These are phyloP conservation scores for Suillus variegatus DNA, from an alignment of 768 basidiomycete species.

Conservation along the genomic window DNA sequence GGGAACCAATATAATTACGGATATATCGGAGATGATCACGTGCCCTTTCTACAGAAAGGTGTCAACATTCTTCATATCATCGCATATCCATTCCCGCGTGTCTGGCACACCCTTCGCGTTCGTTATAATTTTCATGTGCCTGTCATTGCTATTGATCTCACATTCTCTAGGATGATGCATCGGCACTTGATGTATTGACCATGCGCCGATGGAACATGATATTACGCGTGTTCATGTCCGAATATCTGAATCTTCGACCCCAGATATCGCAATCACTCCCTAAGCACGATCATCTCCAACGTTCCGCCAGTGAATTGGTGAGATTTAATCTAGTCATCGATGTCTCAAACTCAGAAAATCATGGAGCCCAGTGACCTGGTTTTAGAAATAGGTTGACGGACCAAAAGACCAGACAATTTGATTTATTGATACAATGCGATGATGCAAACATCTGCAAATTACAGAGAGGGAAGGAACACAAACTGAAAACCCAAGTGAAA, in stretches of 20 bases:
- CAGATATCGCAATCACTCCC: conserved; percentile 34
- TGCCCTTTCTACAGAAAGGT: conserved; percentile 83
- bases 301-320: conserved; percentile 51
- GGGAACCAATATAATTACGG: conserved; percentile 43
- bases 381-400: neutral
- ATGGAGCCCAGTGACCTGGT: conserved; percentile 5
- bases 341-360: neutral
- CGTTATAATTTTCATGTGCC: conserved; percentile 22
- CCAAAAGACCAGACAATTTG: neutral
- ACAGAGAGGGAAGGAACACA: neutral
- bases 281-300: conserved; percentile 29
- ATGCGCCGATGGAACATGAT: conserved; percentile 90
- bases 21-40: conserved; percentile 89
- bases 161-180: conserved; percentile 77
- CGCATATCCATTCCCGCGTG: conserved; percentile 81
- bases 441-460: neutral
- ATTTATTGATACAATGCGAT: neutral
- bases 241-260: conserved; percentile 79
- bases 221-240: conserved; percentile 82
- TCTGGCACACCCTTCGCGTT: conserved; percentile 85
- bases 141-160: conserved; percentile 4
- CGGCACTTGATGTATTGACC: conserved; percentile 80
- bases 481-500: neutral
- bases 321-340: conserved; percentile 19
- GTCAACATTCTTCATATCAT: conserved; percentile 92